Base-by-base conservation (phyloP, 768 basidiomycete species). In the Termitomyces sp. region DNA sequence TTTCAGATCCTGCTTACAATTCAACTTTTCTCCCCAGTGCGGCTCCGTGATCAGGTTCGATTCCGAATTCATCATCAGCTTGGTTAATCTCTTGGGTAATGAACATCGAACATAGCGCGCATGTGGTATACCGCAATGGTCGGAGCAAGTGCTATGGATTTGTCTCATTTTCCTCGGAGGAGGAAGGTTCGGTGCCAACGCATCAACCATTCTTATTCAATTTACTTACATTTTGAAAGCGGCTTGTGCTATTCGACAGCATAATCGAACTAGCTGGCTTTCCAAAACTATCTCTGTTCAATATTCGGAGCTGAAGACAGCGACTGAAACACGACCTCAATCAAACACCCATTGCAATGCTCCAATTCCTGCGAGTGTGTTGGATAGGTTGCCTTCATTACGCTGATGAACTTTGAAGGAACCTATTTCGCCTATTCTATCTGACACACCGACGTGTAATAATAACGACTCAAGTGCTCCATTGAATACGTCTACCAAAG, bases 1-100 rank as follows among this genome's bases (percentile, higher is more conserved):
- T 44, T 12, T 45, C 12, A 26, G 13, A 28, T 36, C 1, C 4
- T 33, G 48, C 28, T 30, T 12, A 10, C n/a, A 28, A 20, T 30
- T 48, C 55, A 13, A 26, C 36, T n/a, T 48, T 36, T 20, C 6
- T 16, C 16, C n/a, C 10, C 13, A 58, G 60, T 57, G 45, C 20
- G 52, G 58, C 12, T 44, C 49, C 22, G 50, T 58, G 24, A 53
- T 38, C 8, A 56, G 44, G 61, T 61, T 36, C 26, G 57, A 33
- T 20, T 30, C 5, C 20, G 14, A 45, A n/a, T 4, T 43, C 32
- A 18, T 3, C 22, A 8, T 18, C 18, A 14, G n/a, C 36, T 16
- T 38, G 20, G 12, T 44, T 24, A 20, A 51, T 6, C 45, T 42
- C 6, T 16, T 2, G 22, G 5, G n/a, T 47, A 18, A 28, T 46